These are phyloP conservation scores for Salvia sclarea DNA, from an alignment of 305 asterid species.

Conservation along the genomic window DNA sequence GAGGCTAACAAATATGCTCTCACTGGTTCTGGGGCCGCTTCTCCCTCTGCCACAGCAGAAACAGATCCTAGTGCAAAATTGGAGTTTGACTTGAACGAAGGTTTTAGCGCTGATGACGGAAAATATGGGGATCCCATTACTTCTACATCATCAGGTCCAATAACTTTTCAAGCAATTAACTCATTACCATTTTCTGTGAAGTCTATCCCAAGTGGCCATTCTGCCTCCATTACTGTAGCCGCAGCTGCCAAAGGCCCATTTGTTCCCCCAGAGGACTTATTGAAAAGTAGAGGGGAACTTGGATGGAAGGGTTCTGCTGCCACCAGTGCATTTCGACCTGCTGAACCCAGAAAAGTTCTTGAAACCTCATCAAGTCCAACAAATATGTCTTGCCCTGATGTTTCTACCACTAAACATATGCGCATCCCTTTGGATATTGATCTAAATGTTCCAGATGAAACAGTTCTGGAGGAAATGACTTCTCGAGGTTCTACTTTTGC, in stretches of 20 bases:
- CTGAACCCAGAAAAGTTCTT: conserved; percentile 74
- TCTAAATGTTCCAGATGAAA: conserved; percentile 85
- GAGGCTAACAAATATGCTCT: conserved; percentile 34
- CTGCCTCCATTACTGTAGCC: conserved; percentile 73
- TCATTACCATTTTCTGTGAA: conserved; percentile 44
- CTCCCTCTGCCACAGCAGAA: conserved; percentile 31
- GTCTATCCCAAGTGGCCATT: conserved; percentile 42
- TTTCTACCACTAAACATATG: conserved; percentile 45
- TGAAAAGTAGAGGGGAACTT: conserved; percentile 69
- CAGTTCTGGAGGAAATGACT: conserved; percentile 63
- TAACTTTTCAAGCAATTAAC: conserved; percentile 45
- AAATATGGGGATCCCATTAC: conserved; percentile 52
- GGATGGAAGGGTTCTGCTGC: conserved; percentile 99
- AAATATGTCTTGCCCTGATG: conserved; percentile 38
- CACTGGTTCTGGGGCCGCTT: conserved; percentile 34
- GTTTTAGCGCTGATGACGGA: conserved; percentile 66
- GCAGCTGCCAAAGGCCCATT: conserved; percentile 87
- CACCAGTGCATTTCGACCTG: conserved; percentile 94
- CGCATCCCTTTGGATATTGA: conserved; percentile 68
- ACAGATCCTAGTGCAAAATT: conserved; percentile 48
- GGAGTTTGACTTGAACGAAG: conserved; percentile 84
- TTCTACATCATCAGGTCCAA: conserved; percentile 32
- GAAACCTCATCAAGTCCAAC: conserved; percentile 40
- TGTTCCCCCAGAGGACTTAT: conserved; percentile 75
- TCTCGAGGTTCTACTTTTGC: conserved; percentile 42